Evolutionary conservation across 805 yeast species (phyloP).

Genomic region (Teunomyces funiuensis): DNA sequence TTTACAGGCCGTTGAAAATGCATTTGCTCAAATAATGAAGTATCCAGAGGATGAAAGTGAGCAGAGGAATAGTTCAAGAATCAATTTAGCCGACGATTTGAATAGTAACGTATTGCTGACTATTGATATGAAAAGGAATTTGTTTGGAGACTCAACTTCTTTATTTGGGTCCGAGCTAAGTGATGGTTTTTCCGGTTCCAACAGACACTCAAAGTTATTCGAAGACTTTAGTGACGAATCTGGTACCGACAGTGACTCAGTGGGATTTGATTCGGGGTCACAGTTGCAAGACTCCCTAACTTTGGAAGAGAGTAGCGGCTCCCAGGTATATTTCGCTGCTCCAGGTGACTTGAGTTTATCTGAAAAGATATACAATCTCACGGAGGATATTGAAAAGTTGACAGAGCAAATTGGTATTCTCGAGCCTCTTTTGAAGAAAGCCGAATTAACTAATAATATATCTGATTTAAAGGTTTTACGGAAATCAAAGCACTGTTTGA

Average conservation of each 20-base stretch:
- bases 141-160: conserved; percentile 27
- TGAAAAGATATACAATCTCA: conserved; percentile 63
- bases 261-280: conserved; percentile 18
- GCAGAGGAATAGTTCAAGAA: neutral
- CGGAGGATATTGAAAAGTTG: conserved; percentile 56
- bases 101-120: conserved; percentile 9
- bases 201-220: conserved; percentile 29
- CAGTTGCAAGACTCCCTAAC: conserved; percentile 12
- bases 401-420: conserved; percentile 63
- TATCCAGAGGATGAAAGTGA: conserved; percentile 12
- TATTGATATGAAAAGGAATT: conserved; percentile 14
- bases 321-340: conserved; percentile 54
- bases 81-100: neutral
- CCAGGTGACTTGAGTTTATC: conserved; percentile 67
- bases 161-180: conserved; percentile 26
- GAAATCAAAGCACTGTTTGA: conserved; percentile 66
- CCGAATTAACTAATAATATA: conserved; percentile 77
- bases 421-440: conserved; percentile 69
- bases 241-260: conserved; percentile 33
- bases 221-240: conserved; percentile 37
- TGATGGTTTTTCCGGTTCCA: neutral
- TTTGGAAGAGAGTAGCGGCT: conserved; percentile 12
- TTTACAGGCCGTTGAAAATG: conserved; percentile 64
- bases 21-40: conserved; percentile 58
- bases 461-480: conserved; percentile 65